Conservation (phyloP, 2,329 filamentous ascomycete species). For the Penicillium aurantiogriseum region DNA sequence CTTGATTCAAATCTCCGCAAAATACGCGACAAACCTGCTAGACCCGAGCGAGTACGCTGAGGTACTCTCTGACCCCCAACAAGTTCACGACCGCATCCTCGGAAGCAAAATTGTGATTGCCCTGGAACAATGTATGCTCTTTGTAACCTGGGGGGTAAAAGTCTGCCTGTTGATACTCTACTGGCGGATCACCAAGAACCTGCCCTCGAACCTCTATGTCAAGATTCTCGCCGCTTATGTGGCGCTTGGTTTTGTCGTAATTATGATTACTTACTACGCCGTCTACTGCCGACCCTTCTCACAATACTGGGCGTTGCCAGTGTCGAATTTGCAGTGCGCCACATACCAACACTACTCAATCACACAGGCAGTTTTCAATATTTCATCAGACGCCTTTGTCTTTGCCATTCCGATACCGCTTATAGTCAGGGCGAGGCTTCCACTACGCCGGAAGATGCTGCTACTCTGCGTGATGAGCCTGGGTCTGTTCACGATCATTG, state of each 20-base stretch:
- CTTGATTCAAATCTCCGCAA: conserved; percentile 39
- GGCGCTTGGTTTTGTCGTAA: conserved; percentile 45
- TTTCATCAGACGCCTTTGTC: conserved; percentile 42
- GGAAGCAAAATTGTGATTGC: conserved; percentile 52
- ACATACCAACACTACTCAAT: conserved; percentile 44
- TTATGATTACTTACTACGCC: conserved; percentile 51
- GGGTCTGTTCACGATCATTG: conserved; percentile 43
- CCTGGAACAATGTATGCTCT: conserved; percentile 50
- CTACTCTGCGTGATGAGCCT: conserved; percentile 38
- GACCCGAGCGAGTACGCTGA: conserved; percentile 34
- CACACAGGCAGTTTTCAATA: conserved; percentile 47
- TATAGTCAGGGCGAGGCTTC: conserved; percentile 35
- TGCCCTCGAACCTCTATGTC: conserved; percentile 39
- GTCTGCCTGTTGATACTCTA: conserved; percentile 53
- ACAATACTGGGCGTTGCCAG: conserved; percentile 51
- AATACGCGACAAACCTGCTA: conserved; percentile 41
- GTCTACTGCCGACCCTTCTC: conserved; percentile 52
- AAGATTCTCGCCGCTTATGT: conserved; percentile 45
- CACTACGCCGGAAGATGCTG: conserved; percentile 33
- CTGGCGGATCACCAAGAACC: conserved; percentile 44
- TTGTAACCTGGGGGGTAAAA: conserved; percentile 52
- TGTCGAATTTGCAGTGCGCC: conserved; percentile 39
- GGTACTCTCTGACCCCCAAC: conserved; percentile 35
- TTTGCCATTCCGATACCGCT: conserved; percentile 40
- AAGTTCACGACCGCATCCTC: conserved; percentile 44